phyloP scores from a whole-genome alignment of 2,329 filamentous ascomycete species.

The Torrubiellomyces zombiae region DNA sequence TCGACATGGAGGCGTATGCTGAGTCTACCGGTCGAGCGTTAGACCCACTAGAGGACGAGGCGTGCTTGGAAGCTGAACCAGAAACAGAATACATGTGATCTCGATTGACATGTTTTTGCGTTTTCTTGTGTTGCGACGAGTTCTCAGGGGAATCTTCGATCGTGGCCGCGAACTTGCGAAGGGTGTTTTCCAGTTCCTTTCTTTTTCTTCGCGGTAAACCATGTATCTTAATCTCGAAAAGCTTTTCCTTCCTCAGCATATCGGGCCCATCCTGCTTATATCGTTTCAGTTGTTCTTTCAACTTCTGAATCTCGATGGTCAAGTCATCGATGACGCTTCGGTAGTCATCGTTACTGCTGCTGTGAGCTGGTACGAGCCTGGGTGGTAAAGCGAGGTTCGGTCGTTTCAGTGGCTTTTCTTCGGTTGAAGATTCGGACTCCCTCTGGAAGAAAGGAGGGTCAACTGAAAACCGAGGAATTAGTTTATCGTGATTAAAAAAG shows the following conservation, averaged over 20 bases:
- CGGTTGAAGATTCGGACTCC: slow-evolving; percentile 33
- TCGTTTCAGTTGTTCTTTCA: slow-evolving; percentile 56
- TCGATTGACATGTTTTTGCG: slow-evolving; percentile 20
- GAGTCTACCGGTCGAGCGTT: slow-evolving; percentile 40
- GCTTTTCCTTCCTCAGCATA: slow-evolving; percentile 54
- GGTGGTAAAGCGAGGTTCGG: slow-evolving; percentile 10
- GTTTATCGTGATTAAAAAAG: too few species aligned
- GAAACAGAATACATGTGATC: slow-evolving; percentile 22
- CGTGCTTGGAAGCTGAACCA: slow-evolving; percentile 31
- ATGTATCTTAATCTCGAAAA: slow-evolving; percentile 73
- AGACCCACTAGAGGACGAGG: slow-evolving; percentile 34
- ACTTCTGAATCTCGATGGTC: slow-evolving; percentile 65
- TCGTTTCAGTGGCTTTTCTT: slow-evolving; percentile 17
- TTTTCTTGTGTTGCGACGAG: slow-evolving; percentile 24
- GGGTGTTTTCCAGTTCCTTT: slow-evolving; percentile 55
- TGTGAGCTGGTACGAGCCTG: slow-evolving; percentile 22
- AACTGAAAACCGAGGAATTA: slow-evolving; percentile 17
- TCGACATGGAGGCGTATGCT: slow-evolving; percentile 53
- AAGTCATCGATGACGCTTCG: slow-evolving; percentile 76
- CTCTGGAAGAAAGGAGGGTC: slow-evolving; percentile 40
- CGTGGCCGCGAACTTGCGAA: slow-evolving; percentile 53
- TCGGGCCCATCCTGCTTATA: slow-evolving; percentile 52
- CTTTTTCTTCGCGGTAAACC: slow-evolving; percentile 56
- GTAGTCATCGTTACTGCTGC: slow-evolving; percentile 56
- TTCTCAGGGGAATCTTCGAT: slow-evolving; percentile 34